Base-by-base conservation (phyloP, 1,139 yeast genomes). In the Hemisphaericaspora subhashii region DNA sequence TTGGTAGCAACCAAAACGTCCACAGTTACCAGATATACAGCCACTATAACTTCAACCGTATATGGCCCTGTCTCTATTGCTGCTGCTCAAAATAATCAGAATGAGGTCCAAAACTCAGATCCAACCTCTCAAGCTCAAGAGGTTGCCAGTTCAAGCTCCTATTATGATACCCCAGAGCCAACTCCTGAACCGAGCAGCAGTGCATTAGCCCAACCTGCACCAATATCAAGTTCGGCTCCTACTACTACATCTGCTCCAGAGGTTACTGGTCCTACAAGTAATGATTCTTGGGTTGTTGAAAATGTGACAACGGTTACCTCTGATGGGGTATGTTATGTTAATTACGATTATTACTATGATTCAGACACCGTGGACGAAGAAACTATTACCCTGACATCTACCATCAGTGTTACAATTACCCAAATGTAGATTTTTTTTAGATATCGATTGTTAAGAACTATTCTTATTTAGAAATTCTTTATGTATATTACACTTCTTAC, bases 41-140 rank as follows among this genome's bases (percentile, higher is more conserved):
- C 76, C 11, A 72, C 77, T 6, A 71, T 66, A 32, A 71, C 75
- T 6, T 61, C 68, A 3, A 69, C 75, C 11, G 64, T 71, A 14
- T 63, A 64, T 43, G 76, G 76, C 20, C 54, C 60, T 22, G 69
- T 50, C 48, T 60, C 70, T 17, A 68, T 74, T 10, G 68, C 67
- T 36, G 68, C 67, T 12, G 50, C 38, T 38, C 40, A 47, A 8
- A 39, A 27, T 30, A 35, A 39, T 37, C 38, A 38, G 16, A 39
- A 47, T 35, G 45, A 38, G 28, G 44, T 51, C 14, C 37, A 32
- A 14, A 33, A 36, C 5, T 39, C 32, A 11, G 45, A 47, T 28
- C 23, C 40, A 10, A 33, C 50, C 11, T 20, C 48, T 17, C 23
- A 18, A 28, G 25, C 13, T 12, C 37, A 39, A 12, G 31, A n/a